These are phyloP conservation scores for Pichia sp. DNA, from an alignment of 1,139 yeast species.

Conservation along the genomic window DNA sequence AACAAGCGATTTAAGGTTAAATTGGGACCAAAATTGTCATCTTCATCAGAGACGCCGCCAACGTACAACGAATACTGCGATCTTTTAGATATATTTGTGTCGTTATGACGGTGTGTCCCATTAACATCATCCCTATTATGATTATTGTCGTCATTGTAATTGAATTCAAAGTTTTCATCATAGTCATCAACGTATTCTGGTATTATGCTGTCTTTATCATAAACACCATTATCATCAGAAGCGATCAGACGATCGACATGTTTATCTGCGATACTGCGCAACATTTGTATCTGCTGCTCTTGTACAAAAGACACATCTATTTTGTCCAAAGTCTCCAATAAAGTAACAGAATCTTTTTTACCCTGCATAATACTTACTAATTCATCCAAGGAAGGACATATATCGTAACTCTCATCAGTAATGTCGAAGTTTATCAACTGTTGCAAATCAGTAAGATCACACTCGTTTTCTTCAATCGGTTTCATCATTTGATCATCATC, in stretches of 20 bases:
- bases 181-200: not conserved
- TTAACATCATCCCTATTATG: conserved; percentile 11
- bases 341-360: conserved; percentile 29
- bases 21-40: conserved; percentile 43
- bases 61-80: conserved; percentile 25
- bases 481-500: conserved; percentile 17
- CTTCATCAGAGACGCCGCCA: conserved; percentile 42
- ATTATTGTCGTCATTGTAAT: not conserved
- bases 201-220: conserved; percentile 17
- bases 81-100: conserved; percentile 20
- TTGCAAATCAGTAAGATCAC: not conserved
- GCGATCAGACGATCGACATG: not conserved
- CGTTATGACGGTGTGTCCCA: conserved; percentile 17
- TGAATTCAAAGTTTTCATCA: not conserved
- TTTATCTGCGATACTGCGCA: not conserved
- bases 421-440: conserved; percentile 7
- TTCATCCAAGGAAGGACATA: conserved; percentile 46
- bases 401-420: conserved; percentile 21
- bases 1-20: conserved; percentile 30
- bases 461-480: not conserved
- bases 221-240: conserved; percentile 8
- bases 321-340: conserved; percentile 29
- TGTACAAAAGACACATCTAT: conserved; percentile 11
- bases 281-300: not conserved
- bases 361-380: conserved; percentile 39